These are phyloP conservation scores for Chalciporus piperatoides DNA, from an alignment of 1,284 basidiomycete genomes.

Conservation along the genomic window DNA sequence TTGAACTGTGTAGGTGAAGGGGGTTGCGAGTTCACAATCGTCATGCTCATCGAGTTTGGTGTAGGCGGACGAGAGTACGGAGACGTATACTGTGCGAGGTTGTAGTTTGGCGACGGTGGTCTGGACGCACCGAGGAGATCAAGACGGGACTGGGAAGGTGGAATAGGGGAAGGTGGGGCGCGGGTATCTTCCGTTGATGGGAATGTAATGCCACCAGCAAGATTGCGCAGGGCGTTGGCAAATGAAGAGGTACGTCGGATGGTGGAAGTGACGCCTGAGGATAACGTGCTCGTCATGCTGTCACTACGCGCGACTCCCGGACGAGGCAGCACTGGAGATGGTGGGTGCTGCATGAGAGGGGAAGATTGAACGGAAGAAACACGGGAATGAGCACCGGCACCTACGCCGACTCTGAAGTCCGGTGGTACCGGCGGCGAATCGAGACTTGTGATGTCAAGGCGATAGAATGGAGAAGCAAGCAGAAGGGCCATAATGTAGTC, in stretches of 20 bases:
- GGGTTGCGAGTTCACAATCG: slow-evolving; percentile 26
- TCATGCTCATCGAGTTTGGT: slow-evolving; percentile 32
- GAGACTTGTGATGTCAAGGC: slow-evolving; percentile 64
- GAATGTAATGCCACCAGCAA: slow-evolving; percentile 71
- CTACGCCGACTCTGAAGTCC: slow-evolving; percentile 26
- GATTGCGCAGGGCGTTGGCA: slow-evolving; percentile 74
- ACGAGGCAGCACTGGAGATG: slow-evolving; percentile 41
- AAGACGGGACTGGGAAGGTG: slow-evolving; percentile 26
- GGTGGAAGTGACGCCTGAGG: slow-evolving; percentile 58
- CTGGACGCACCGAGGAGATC: slow-evolving; percentile 50
- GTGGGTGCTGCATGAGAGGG: slow-evolving; percentile 33
- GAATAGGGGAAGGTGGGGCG: slow-evolving; percentile 41
- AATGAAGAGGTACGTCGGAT: slow-evolving; percentile 81
- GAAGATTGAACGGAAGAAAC: slow-evolving; percentile 51
- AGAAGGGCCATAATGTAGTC: slow-evolving; percentile 92
- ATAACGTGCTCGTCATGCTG: slow-evolving; percentile 57
- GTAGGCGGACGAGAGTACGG: slow-evolving; percentile 60
- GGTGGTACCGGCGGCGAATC: slow-evolving; percentile 42
- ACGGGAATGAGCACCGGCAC: slow-evolving; percentile 44
- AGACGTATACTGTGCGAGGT: slow-evolving; percentile 69
- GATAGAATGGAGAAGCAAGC: slow-evolving; percentile 82
- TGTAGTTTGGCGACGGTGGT: slow-evolving; percentile 74
- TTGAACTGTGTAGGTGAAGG: slow-evolving; percentile 31
- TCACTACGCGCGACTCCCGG: slow-evolving; percentile 55
- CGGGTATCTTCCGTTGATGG: slow-evolving; percentile 54